Percentiles rank a stretch among this genome's conserved stretches.
These are phyloP conservation scores for Panus rudis DNA, from an alignment of 768 basidiomycete species.

Conservation along the genomic window DNA sequence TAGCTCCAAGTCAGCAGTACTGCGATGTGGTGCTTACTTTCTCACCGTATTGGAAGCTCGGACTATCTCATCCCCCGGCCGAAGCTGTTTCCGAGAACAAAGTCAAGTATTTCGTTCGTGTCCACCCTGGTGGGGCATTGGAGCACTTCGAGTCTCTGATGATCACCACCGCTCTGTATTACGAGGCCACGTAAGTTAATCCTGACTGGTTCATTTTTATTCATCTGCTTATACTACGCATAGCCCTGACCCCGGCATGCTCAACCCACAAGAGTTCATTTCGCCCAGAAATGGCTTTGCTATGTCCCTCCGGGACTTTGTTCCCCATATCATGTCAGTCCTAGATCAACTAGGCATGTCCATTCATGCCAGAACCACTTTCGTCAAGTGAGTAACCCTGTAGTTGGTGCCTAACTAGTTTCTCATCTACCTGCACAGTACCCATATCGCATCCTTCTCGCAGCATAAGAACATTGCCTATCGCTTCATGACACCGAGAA, in stretches of 20 bases:
- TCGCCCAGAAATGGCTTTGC: conserved; percentile 80
- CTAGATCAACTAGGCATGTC: conserved; percentile 82
- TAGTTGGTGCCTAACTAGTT: conserved; percentile 3
- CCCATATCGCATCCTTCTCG: conserved; percentile 69
- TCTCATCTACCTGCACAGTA: conserved; percentile 33
- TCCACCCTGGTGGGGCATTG: conserved; percentile 78
- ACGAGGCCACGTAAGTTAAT: conserved; percentile 69
- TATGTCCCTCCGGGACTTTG: conserved; percentile 75
- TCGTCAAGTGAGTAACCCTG: conserved; percentile 56
- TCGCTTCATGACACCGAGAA: conserved; percentile 74
- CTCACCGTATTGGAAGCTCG: conserved; percentile 68
- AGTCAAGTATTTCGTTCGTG: conserved; percentile 77
- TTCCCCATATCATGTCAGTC: conserved; percentile 76
- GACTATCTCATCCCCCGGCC: conserved; percentile 72
- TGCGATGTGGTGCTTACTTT: conserved; percentile 73
- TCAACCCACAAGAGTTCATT: conserved; percentile 75
- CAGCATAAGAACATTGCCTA: conserved; percentile 84
- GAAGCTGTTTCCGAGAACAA: conserved; percentile 56
- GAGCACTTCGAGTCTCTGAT: conserved; percentile 84
- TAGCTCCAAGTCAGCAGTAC: conserved; percentile 68
- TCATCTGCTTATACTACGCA: not conserved
- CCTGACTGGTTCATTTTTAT: not conserved
- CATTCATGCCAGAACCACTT: conserved; percentile 71
- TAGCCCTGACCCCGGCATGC: conserved; percentile 71
- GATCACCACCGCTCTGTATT: conserved; percentile 75